These are phyloP conservation scores for Amanita fuliginea DNA, from an alignment of 768 basidiomycete genomes.

Conservation along the genomic window DNA sequence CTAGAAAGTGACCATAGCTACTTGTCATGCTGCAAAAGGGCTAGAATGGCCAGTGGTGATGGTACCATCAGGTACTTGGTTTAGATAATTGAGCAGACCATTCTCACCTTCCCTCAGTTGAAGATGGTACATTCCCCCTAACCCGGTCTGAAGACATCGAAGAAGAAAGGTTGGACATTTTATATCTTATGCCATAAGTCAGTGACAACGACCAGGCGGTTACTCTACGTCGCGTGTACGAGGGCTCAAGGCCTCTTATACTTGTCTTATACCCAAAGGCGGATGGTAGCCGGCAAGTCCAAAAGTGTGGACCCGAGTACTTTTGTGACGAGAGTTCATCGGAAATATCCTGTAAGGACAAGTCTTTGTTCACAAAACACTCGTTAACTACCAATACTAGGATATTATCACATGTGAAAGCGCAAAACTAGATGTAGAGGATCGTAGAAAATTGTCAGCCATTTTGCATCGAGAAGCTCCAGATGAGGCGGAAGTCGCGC, in stretches of 20 bases:
- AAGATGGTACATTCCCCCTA: constrained; percentile 67
- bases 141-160: constrained; percentile 61
- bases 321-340: constrained; percentile 38
- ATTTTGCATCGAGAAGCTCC: constrained; percentile 40
- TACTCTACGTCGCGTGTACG: constrained; percentile 86
- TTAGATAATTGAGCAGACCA: not conserved
- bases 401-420: not conserved
- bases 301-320: constrained; percentile 41
- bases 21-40: constrained; percentile 86
- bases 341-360: constrained; percentile 4
- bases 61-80: constrained; percentile 46
- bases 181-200: not conserved
- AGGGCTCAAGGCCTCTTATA: constrained; percentile 68
- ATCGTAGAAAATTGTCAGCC: constrained; percentile 7
- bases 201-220: constrained; percentile 35
- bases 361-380: not conserved
- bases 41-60: constrained; percentile 90
- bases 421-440: not conserved
- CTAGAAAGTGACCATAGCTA: constrained; percentile 76
- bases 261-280: constrained; percentile 34
- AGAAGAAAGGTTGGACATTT: constrained; percentile 58
- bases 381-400: not conserved
- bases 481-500: constrained; percentile 29
- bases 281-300: constrained; percentile 45
- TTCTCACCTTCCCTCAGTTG: constrained; percentile 32